A percentile compares a stretch with the other conserved stretches of the same genome.
phyloP scores from a whole-genome alignment of 2,329 filamentous ascomycete genomes.

The Berkeleyomyces basicola region DNA sequence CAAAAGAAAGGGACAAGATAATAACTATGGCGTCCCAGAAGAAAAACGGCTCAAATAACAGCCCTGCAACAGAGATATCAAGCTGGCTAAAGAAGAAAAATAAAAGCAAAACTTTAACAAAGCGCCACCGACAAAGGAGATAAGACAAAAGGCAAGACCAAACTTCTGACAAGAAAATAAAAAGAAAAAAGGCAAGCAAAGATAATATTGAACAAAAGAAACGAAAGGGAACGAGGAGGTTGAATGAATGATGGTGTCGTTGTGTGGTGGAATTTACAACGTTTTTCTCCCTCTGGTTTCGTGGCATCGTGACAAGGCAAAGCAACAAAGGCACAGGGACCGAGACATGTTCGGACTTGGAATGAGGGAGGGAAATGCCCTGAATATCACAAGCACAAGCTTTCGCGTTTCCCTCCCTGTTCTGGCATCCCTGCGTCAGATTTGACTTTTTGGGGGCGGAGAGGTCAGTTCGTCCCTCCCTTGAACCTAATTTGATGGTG shows the following conservation, averaged over 20 bases:
- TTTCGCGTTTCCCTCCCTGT: neutral
- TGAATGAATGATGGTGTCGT: neutral
- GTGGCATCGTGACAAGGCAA: slow-evolving; percentile 10
- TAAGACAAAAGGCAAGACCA: neutral
- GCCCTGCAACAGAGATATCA: neutral
- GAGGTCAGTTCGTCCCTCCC: neutral
- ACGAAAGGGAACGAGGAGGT: neutral
- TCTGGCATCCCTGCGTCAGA: neutral
- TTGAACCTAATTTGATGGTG: slow-evolving; percentile 30
- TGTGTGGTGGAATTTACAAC: neutral
- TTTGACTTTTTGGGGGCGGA: neutral
- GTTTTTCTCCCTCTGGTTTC: slow-evolving; percentile 8
- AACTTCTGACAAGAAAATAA: neutral
- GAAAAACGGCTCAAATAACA: neutral
- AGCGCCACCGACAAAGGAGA: neutral
- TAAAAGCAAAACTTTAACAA: neutral
- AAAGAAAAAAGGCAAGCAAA: neutral
- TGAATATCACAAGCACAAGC: neutral
- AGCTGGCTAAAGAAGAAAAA: neutral
- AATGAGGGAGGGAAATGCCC: neutral
- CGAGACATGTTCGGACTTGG: neutral
- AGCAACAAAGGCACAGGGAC: neutral
- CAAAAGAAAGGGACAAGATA: neutral
- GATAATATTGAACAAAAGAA: neutral
- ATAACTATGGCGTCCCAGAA: neutral